Percentiles rank a stretch among this genome's conserved stretches.
phyloP scores from a whole-genome alignment of 2,329 filamentous ascomycete genomes.

The Aspergillus hortae region DNA sequence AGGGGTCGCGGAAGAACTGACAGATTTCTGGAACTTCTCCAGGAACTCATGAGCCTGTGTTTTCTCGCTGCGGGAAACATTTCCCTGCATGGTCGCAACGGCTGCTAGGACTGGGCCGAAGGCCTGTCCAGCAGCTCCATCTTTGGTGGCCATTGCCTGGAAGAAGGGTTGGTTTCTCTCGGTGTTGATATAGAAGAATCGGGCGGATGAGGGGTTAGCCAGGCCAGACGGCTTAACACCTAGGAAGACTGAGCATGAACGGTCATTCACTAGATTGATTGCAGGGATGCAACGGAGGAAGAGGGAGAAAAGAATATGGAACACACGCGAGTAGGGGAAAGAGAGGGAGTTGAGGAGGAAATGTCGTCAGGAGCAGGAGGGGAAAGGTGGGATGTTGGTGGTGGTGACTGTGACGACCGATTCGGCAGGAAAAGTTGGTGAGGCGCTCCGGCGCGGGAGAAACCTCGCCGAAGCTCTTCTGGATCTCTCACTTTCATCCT shows the following conservation, averaged over 20 bases:
- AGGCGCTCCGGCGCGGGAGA: constrained; percentile 19
- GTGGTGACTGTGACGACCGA: constrained; percentile 20
- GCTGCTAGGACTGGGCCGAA: constrained; percentile 85
- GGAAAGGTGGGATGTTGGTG: constrained; percentile 22
- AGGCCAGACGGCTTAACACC: constrained; percentile 23
- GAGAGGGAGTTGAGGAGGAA: background rate
- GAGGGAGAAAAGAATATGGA: background rate
- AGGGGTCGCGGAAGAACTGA: constrained; percentile 47
- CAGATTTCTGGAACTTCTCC: constrained; percentile 96
- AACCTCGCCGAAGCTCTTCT: constrained; percentile 12
- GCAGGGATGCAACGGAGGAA: constrained; percentile 4
- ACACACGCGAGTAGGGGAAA: constrained; percentile 2
- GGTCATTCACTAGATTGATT: constrained; percentile 18
- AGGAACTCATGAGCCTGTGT: constrained; percentile 87
- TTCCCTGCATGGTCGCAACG: constrained; percentile 84
- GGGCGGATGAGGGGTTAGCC: constrained; percentile 22
- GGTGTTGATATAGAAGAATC: constrained; percentile 9
- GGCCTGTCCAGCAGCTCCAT: constrained; percentile 60
- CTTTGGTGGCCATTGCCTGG: constrained; percentile 63
- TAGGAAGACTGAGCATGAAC: constrained; percentile 19
- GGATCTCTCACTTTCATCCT: constrained; percentile 9
- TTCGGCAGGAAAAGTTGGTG: constrained; percentile 28
- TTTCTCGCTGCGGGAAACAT: constrained; percentile 76
- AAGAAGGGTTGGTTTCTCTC: constrained; percentile 22
- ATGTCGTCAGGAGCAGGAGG: background rate